A percentile compares a stretch with the other conserved stretches of the same genome.
These are phyloP conservation scores for Cruciata laevipes DNA, from an alignment of 257 asterid species.

Conservation along the genomic window DNA sequence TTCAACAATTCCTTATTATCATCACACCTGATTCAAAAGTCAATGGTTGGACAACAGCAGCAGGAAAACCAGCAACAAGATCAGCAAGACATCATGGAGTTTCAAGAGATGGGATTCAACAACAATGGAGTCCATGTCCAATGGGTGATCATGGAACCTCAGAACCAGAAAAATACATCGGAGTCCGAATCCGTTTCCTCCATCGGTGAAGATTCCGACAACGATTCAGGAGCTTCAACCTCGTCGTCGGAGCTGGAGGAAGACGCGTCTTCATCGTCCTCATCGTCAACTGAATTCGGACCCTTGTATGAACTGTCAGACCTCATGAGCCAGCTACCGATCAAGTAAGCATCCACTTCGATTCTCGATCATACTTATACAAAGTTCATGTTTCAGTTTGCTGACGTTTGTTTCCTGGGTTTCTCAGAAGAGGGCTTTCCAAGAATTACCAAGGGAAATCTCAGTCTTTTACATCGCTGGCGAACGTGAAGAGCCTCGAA, in stretches of 20 bases:
- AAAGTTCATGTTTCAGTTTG: background rate
- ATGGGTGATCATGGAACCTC: constrained; percentile 24
- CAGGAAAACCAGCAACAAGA: background rate
- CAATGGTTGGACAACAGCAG: constrained; percentile 22
- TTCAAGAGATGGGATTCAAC: constrained; percentile 22
- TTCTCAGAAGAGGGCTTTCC: constrained; percentile 55
- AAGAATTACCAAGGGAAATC: constrained; percentile 53
- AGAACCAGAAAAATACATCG: background rate
- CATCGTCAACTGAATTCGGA: constrained; percentile 27
- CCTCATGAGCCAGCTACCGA: constrained; percentile 53
- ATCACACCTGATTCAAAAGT: background rate
- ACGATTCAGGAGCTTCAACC: constrained; percentile 23
- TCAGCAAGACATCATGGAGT: background rate
- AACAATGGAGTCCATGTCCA: constrained; percentile 16
- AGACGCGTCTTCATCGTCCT: constrained; percentile 31
- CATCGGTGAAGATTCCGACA: constrained; percentile 18
- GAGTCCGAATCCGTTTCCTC: constrained; percentile 28
- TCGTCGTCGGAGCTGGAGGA: constrained; percentile 33
- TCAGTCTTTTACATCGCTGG: constrained; percentile 40
- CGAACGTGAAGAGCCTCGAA: constrained; percentile 37
- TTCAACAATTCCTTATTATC: background rate
- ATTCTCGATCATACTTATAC: background rate
- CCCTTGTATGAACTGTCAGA: constrained; percentile 40
- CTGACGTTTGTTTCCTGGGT: background rate
- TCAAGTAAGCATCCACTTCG: constrained; percentile 38